These are phyloP conservation scores for Scedosporium aurantiacum DNA, from an alignment of 2,329 filamentous ascomycete species.

Conservation along the genomic window DNA sequence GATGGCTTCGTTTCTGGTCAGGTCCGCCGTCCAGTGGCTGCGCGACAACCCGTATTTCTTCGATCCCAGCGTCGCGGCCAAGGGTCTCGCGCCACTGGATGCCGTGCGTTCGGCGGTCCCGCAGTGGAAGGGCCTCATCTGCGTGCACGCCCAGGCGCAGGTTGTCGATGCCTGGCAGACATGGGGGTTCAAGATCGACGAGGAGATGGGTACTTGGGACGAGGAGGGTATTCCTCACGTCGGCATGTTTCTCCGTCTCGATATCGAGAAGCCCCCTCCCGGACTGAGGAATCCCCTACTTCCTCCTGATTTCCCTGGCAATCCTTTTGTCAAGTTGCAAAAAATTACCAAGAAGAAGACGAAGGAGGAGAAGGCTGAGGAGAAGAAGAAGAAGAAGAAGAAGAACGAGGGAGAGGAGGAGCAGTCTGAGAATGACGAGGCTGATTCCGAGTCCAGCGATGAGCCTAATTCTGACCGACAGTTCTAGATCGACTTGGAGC, in stretches of 20 bases:
- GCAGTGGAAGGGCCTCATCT: slow-evolving; percentile 63
- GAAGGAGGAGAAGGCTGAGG: not conserved
- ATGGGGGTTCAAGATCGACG: slow-evolving; percentile 65
- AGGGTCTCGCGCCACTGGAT: slow-evolving; percentile 31
- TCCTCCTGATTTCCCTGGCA: not conserved
- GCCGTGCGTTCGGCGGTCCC: slow-evolving; percentile 28
- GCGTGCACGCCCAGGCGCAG: slow-evolving; percentile 66
- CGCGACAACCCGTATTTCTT: slow-evolving; percentile 46
- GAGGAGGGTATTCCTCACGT: slow-evolving; percentile 81
- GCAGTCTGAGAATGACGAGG: not conserved
- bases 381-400: not conserved
- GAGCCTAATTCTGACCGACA: not conserved
- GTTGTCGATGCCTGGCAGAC: slow-evolving; percentile 55
- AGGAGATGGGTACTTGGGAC: slow-evolving; percentile 62
- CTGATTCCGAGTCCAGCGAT: not conserved
- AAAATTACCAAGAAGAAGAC: not conserved
- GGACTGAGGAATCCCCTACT: not conserved
- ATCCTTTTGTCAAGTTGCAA: not conserved
- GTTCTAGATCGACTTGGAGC: not conserved
- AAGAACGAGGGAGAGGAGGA: not conserved
- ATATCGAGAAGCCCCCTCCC: slow-evolving; percentile 10
- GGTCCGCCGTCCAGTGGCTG: slow-evolving; percentile 58
- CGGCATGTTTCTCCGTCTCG: slow-evolving; percentile 60
- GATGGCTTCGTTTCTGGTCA: slow-evolving; percentile 55
- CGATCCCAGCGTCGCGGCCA: slow-evolving; percentile 33